Conservation (phyloP, 1,284 basidiomycete genomes). For the Moniliophthora roreri region DNA sequence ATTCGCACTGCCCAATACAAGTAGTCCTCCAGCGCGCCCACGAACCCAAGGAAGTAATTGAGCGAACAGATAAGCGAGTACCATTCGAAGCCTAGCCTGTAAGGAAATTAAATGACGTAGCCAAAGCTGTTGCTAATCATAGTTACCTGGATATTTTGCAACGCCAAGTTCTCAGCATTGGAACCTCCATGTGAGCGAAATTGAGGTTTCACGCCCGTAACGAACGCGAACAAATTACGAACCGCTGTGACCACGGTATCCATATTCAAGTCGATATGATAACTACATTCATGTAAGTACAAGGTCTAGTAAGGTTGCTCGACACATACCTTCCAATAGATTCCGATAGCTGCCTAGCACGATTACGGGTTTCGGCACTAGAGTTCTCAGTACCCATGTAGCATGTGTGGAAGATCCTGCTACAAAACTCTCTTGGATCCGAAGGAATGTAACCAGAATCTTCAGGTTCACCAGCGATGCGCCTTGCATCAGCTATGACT, state of each 20-base stretch:
- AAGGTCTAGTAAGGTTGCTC: conserved; percentile 1
- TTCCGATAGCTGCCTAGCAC: conserved; percentile 84
- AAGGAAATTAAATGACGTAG: conserved; percentile 6
- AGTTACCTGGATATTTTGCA: conserved; percentile 93
- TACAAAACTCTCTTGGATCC: conserved; percentile 85
- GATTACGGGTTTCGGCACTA: conserved; percentile 78
- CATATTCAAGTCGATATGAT: conserved; percentile 97
- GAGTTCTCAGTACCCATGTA: conserved; percentile 99
- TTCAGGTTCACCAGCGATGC: conserved; percentile 84
- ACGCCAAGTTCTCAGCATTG: conserved; percentile 88
- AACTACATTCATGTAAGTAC: conserved; percentile 44
- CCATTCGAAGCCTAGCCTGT: conserved; percentile 91
- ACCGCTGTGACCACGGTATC: conserved; percentile 88
- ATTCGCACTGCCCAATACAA: conserved; percentile 96
- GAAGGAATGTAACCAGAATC: conserved; percentile 81
- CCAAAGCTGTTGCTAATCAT: not conserved
- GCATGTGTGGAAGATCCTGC: conserved; percentile 93
- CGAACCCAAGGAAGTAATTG: conserved; percentile 94
- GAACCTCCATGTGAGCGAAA: conserved; percentile 91
- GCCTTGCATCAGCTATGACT: conserved; percentile 88
- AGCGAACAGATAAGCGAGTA: conserved; percentile 96
- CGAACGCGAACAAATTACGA: conserved; percentile 78
- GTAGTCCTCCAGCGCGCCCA: conserved; percentile 80
- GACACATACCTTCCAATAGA: conserved; percentile 81
- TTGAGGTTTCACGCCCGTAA: conserved; percentile 81